These are phyloP conservation scores for Phytophthora lateralis DNA, from an alignment of 352 stramenopile species.

Conservation along the genomic window DNA sequence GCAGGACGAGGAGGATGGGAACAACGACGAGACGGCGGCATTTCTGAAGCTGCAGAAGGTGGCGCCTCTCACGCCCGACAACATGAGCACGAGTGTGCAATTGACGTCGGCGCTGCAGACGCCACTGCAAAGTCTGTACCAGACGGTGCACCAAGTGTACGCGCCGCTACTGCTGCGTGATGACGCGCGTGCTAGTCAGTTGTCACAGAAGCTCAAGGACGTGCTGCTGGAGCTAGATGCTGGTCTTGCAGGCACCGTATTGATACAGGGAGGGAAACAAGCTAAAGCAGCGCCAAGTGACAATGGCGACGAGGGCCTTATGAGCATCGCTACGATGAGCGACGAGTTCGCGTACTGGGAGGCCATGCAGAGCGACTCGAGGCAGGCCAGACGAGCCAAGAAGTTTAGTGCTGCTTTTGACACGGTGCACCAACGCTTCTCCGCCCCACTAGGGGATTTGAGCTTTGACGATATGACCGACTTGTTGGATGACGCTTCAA, in stretches of 20 bases:
- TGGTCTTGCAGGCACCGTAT: slow-evolving; percentile 55
- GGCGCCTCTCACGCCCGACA: slow-evolving; percentile 60
- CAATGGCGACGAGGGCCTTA: slow-evolving; percentile 46
- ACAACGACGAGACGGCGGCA: slow-evolving; percentile 45
- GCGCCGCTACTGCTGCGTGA: slow-evolving; percentile 72
- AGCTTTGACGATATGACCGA: slow-evolving; percentile 83
- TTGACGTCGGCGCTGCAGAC: slow-evolving; percentile 71
- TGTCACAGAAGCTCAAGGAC: slow-evolving; percentile 87
- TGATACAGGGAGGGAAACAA: slow-evolving; percentile 34
- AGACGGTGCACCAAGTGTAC: slow-evolving; percentile 84
- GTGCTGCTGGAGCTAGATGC: slow-evolving; percentile 76
- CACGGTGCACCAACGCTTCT: slow-evolving; percentile 82
- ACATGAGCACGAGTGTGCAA: slow-evolving; percentile 76
- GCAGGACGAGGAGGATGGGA: slow-evolving; percentile 11
- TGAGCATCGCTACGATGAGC: slow-evolving; percentile 79
- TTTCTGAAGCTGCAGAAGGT: slow-evolving; percentile 67
- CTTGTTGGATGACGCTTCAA: slow-evolving; percentile 84
- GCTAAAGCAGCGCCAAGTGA: slow-evolving; percentile 25
- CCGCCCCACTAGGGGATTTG: slow-evolving; percentile 54
- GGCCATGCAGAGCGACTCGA: slow-evolving; percentile 46
- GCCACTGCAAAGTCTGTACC: slow-evolving; percentile 81
- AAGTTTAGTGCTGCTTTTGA: slow-evolving; percentile 86
- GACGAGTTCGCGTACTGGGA: slow-evolving; percentile 93
- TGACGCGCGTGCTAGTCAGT: slow-evolving; percentile 41
- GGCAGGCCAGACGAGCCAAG: slow-evolving; percentile 64